Base-by-base conservation (phyloP, 2,329 filamentous ascomycete genomes). In the Nemania sp. region DNA sequence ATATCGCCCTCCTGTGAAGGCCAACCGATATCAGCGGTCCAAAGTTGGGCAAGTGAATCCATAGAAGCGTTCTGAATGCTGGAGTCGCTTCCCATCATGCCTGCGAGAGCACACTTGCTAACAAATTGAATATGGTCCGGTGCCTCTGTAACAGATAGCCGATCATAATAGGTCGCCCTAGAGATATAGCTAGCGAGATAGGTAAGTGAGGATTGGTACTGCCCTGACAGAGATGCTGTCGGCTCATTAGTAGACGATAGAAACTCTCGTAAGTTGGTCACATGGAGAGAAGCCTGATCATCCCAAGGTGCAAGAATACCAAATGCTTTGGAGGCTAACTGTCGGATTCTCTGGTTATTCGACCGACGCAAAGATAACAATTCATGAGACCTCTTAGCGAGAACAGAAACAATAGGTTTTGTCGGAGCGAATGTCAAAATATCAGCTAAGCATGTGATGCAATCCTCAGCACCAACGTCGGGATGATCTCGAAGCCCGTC, bases 301-400 rank as follows among this genome's bases (percentile, higher is more conserved):
- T 78, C 76, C 68, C 93, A 88, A 0, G 90, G 87, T 1, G 82
- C 84, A 5, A 97, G 72, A 11, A 96, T 87, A 0, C 91, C 92
- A 62, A 91, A 83, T 0, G 84, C 81, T 55, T 84, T 85, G 14
- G 90, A 86, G 1, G 86, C 86, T 23, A 86, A 75, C 31, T 78
- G 75, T 30, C 92, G 81, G 5, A 88, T 79, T 49, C 84, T 80
- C 56, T 84, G 80, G 60, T 89, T 87, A 67, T 92, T 94, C 5
- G 89, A 91, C 57, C 79, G 79, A 49, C 92, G 75, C 8, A 86
- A 75, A 7, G 77, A 74, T 22, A 86, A 69, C 15, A 95, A 72
- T 40, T 80, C 77, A 6, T 71, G 68, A 1, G 78, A 75, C 22
- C 78, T 75, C 5, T 66, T 58, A n/a, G 78, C 69, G 41, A 86